These are phyloP conservation scores for Isoetes engelmannii DNA, from an alignment of 83 land plant genomes.

Conservation along the genomic window DNA sequence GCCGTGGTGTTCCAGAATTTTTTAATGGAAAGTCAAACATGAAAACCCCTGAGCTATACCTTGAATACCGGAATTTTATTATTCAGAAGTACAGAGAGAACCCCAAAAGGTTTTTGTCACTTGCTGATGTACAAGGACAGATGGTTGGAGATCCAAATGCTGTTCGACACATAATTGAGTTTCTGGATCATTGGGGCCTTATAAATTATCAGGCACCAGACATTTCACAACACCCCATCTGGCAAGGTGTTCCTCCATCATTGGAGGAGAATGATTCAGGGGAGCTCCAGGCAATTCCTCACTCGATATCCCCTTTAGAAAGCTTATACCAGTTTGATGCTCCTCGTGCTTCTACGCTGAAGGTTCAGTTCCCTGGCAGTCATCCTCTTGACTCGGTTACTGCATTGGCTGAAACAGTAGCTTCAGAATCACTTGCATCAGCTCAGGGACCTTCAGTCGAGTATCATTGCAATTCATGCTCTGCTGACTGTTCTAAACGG, in stretches of 20 bases:
- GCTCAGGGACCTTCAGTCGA: constrained; percentile 70
- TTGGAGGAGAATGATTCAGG: constrained; percentile 2
- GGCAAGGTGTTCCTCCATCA: constrained; percentile 7
- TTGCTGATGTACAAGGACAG: constrained; percentile 52
- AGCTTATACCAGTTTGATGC: constrained; percentile 34
- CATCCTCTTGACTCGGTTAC: constrained; percentile 19
- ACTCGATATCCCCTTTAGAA: constrained; percentile 17
- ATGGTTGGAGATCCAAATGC: constrained; percentile 43
- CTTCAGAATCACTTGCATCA: constrained; percentile 47
- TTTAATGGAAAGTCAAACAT: constrained; percentile 61
- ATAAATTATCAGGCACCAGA: constrained; percentile 74
- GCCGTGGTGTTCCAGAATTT: constrained; percentile 60
- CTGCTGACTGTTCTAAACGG: constrained; percentile 82
- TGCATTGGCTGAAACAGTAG: constrained; percentile 45
- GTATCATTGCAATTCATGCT: constrained; percentile 97
- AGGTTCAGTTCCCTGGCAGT: background rate
- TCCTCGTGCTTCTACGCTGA: constrained; percentile 2
- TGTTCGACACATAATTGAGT: constrained; percentile 48
- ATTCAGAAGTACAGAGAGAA: constrained; percentile 66
- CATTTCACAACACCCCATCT: constrained; percentile 1
- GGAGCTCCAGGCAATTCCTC: constrained; percentile 18
- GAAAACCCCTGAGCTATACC: constrained; percentile 61
- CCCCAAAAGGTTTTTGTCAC: constrained; percentile 45
- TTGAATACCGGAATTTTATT: constrained; percentile 71
- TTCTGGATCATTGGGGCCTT: constrained; percentile 92